Evolutionary conservation across 192 early-diverging fungal genomes (phyloP), one percentile per base, ranked within the genome.

Genomic region (Mortierella claussenii): DNA sequence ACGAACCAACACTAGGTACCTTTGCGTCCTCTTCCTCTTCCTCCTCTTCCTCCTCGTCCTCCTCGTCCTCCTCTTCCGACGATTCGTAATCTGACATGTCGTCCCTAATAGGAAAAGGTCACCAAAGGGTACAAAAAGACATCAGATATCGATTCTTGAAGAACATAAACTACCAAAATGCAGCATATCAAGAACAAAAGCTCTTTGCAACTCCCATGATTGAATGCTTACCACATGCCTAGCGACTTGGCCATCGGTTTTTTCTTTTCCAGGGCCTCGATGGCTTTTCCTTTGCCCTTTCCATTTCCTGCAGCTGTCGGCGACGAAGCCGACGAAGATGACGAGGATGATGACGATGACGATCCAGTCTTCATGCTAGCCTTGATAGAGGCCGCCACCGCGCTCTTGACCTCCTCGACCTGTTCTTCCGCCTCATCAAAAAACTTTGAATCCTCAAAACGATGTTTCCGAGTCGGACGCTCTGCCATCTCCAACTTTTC

Each of bases 371-470:
- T 76, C 58, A 76, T 24, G 46, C 59, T 76, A n/a, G 65, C 73
- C 37, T 76, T 76, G 64, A 76, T 61, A n/a, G 73, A 78, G 31
- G 74, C 71, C 0, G 69, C 60, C 27, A 93, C 86, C 13, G 89
- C 85, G 17, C 54, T 53, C 50, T 89, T 89, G 10, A 91, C 86
- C 15, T 82, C 76, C 44, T 90, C 90, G 0, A 88, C 82, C 11
- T 89, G 83, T 42, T 92, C 84, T 67, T 92, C 91, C 31, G 86
- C 76, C 33, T 87, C 83, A 48, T 89, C 69, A 40, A 86, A 81
- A 56, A 90, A 98, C 26, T 92, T 83, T 1, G 86, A 76, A 65
- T 97, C 95, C 63, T 98, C 92, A 82, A 95, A 97, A 0, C 91
- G 85, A 56, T 91, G 76, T 76, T 95, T 96, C 53, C 87, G 88